Conservation (phyloP, 768 basidiomycete species). For the Suillus bovinus region DNA sequence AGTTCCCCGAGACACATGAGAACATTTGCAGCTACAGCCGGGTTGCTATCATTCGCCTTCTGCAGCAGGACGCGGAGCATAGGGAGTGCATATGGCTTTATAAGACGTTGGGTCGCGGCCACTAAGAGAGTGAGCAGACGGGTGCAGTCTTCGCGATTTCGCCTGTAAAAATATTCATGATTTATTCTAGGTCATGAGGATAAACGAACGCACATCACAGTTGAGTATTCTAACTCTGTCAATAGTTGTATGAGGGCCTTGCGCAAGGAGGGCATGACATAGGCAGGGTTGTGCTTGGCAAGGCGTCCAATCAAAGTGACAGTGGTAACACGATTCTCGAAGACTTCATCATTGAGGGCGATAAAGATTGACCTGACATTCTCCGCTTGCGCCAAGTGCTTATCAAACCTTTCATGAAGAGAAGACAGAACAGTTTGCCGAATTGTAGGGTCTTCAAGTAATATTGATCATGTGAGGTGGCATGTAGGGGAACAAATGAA, state of each 20-base stretch:
- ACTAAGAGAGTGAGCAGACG: constrained; percentile 86
- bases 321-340: constrained; percentile 90
- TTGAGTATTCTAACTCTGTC: constrained; percentile 96
- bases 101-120: constrained; percentile 88
- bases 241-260: constrained; percentile 95
- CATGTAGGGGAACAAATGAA: not conserved
- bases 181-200: not conserved
- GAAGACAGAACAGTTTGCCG: constrained; percentile 83
- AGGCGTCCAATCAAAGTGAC: constrained; percentile 90
- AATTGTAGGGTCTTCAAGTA: constrained; percentile 62
- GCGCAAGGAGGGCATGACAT: constrained; percentile 96
- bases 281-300: constrained; percentile 94
- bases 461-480: constrained; percentile 12
- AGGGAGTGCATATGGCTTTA: constrained; percentile 93
- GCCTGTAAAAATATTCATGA: constrained; percentile 42
- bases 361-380: constrained; percentile 98
- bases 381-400: constrained; percentile 96
- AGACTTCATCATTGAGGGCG: constrained; percentile 95
- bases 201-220: constrained; percentile 63
- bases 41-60: constrained; percentile 84
- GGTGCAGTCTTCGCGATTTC: constrained; percentile 90
- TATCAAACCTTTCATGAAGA: constrained; percentile 92
- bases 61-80: constrained; percentile 91
- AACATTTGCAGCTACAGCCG: constrained; percentile 89
- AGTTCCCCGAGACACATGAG: constrained; percentile 95